Evolutionary conservation across 768 basidiomycete species (phyloP).

Genomic region (Collybia sordida): DNA sequence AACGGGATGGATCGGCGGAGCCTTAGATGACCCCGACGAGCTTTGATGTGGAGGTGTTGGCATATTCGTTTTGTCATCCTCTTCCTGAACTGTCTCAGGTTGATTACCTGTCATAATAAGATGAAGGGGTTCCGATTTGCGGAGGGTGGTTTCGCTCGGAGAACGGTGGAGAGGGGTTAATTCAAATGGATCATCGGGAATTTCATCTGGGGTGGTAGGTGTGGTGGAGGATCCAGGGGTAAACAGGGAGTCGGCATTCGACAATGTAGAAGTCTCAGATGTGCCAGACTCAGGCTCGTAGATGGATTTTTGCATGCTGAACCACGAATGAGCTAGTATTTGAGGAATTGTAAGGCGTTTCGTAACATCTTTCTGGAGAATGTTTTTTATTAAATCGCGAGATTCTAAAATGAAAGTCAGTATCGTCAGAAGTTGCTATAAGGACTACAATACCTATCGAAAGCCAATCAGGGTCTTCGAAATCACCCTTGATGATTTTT

Average conservation of each 20-base stretch:
- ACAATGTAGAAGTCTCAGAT: constrained; percentile 55
- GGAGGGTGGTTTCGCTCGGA: constrained; percentile 60
- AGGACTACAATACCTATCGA: constrained; percentile 59
- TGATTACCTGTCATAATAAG: constrained; percentile 27
- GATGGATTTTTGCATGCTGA: constrained; percentile 42
- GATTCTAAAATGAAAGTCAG: constrained; percentile 53
- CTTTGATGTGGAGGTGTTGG: constrained; percentile 27
- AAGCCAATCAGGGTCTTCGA: constrained; percentile 92
- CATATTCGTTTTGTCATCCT: constrained; percentile 32
- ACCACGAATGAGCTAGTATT: constrained; percentile 88
- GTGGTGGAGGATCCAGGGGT: constrained; percentile 34
- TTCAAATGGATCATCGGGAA: constrained; percentile 43
- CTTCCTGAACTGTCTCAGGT: constrained; percentile 55
- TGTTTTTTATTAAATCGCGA: constrained; percentile 76
- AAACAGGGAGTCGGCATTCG: constrained; percentile 34
- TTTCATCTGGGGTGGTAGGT: constrained; percentile 59
- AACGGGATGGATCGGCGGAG: constrained; percentile 62
- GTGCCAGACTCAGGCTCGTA: constrained; percentile 40
- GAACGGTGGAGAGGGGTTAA: constrained; percentile 43
- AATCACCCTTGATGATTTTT: constrained; percentile 82
- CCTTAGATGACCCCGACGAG: constrained; percentile 30
- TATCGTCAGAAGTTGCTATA: background rate
- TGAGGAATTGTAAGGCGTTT: constrained; percentile 80
- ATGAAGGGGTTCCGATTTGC: constrained; percentile 41
- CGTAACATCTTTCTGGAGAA: constrained; percentile 75